Conservation (phyloP, 2,329 filamentous ascomycete species). For the Pyrenochaeta sp. region DNA sequence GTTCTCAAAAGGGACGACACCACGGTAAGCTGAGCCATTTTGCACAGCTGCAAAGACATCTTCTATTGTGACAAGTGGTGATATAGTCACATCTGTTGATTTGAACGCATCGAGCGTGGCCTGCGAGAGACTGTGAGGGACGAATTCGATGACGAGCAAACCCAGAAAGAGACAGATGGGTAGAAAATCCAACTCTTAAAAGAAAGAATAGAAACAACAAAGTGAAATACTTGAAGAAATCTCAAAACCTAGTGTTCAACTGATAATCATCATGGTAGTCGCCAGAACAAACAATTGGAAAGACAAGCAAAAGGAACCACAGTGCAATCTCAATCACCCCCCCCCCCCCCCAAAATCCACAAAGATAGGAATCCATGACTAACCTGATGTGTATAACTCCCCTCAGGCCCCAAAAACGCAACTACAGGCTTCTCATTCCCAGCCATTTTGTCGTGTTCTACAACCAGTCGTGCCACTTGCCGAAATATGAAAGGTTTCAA, state of each 20-base stretch:
- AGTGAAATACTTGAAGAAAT: too few species aligned
- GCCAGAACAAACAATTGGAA: too few species aligned
- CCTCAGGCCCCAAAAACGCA: slow-evolving; percentile 70
- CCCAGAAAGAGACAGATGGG: too few species aligned
- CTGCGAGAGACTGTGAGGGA: slow-evolving; percentile 44
- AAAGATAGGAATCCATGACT: slow-evolving; percentile 15
- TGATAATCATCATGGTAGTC: too few species aligned
- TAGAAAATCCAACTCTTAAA: too few species aligned
- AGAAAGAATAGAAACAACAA: too few species aligned
- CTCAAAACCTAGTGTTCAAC: too few species aligned
- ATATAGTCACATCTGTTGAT: slow-evolving; percentile 43
- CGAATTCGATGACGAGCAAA: neutral
- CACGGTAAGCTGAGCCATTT: slow-evolving; percentile 68
- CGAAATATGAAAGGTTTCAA: too few species aligned
- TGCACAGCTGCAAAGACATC: slow-evolving; percentile 86
- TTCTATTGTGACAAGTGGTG: slow-evolving; percentile 57
- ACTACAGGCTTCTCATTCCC: slow-evolving; percentile 43
- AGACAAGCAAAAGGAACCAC: neutral
- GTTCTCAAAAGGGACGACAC: slow-evolving; percentile 95
- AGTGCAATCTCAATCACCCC: neutral
- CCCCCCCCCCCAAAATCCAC: too few species aligned
- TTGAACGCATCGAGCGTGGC: slow-evolving; percentile 63
- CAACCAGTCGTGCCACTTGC: neutral
- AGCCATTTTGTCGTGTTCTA: slow-evolving; percentile 16
- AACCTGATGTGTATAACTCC: slow-evolving; percentile 76